Base-by-base conservation (phyloP, 805 yeast species). In the Candida qinlingensis region DNA sequence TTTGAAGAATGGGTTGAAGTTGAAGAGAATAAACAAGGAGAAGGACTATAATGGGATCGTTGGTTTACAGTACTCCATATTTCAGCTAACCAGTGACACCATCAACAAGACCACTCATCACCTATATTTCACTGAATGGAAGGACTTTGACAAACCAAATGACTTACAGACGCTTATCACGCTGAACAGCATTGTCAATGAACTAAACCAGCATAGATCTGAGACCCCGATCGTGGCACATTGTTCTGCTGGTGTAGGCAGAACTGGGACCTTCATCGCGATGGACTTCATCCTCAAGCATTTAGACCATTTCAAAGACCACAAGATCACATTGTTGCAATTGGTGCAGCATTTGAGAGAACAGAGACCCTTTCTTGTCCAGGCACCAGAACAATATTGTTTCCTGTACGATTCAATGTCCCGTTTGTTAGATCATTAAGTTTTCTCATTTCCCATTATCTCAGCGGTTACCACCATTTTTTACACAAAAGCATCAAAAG, bases 241-340 rank as follows among this genome's bases (percentile, higher is more conserved):
- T 64, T 92, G 99, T 60, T 88, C 97, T 4, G 98, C 99, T 0
- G 99, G 99, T 0, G 91, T 95, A 57, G 99, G 99, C 7, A 73
- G 99, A 49, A 87, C 98, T 0, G 98, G 99, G 1, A 89, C 96
- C 0, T 86, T 81, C 57, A 79, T 88, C 44, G 78, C 89, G 0
- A 66, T 85, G 37, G 94, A 87, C 10, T 36, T 28, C 33, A 37
- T 36, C 38, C 2, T 13, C 38, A 13, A 36, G 8, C 13, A 36
- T 13, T 8, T 36, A 10, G 19, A 10, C 4, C 12, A 36, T n/a
- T 28, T 29, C n/a, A 39, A 37, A 36, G 39, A 35, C 28, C 38
- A 28, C 3, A 35, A 19, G 11, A 7, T n/a, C 13, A 36, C 38
- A 36, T 7, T 42, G 25, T 10, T 26, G 26, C 62, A 62, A 43